Base-by-base conservation (phyloP, 768 basidiomycete species). In the Naganishia randhawae region DNA sequence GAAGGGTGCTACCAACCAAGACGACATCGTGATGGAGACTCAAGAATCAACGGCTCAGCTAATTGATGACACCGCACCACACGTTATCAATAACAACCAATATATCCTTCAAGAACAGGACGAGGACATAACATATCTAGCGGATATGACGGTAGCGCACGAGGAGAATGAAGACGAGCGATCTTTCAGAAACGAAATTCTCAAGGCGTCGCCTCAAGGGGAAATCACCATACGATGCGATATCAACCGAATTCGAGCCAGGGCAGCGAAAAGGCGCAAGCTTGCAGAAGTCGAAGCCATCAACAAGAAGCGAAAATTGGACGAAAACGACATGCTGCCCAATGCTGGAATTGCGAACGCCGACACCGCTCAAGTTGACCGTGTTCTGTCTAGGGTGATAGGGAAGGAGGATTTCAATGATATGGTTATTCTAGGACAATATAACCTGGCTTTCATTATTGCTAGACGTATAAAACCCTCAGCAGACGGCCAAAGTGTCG, bases 371-470 rank as follows among this genome's bases (percentile, higher is more conserved):
- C 14, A 73, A 14, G 89, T 85, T 0, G 84, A 85, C 25, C 85
- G 85, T 55, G 87, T 87, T 0, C 85, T 99, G 1, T 85, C 90
- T 13, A 85, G 94, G 17, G 86, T 92, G 37, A 93, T 99, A 31
- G 84, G 86, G 50, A 98, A 98, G 81, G 76, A 80, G 1, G 94
- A 99, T 80, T 98, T 99, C 73, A 84, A 78, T 8, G 72, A 72
- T 7, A 98, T 99, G 96, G 83, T 87, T 0, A 81, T 96, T 14
- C 72, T 95, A 50, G 96, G 96, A 0, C 96, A 99, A 80, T 99
- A 97, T 80, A 99, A 99, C 73, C 84, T 88, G 35, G 94, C 94
- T 0, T 99, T 99, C 80, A 92, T 99, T 78, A 85, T 99, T 67
- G 85, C 86, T 2, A 85, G 94, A 7, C 84, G 89, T 72, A 82